These are phyloP conservation scores for Asterochloris sp. DNA, from an alignment of 139 green algal species.

Conservation along the genomic window DNA sequence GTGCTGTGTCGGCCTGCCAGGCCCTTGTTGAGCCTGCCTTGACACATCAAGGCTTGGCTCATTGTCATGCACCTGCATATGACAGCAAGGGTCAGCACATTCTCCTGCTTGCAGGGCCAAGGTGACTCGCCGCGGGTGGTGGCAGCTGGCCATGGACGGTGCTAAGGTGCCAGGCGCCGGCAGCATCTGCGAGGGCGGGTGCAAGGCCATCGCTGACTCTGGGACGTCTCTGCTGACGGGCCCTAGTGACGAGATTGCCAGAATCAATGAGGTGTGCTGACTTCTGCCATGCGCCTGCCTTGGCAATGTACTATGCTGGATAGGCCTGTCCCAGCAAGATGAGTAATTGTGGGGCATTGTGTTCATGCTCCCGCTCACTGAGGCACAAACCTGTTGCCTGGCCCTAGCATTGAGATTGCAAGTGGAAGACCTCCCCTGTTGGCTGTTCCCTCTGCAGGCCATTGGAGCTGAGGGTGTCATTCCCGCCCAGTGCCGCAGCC, in stretches of 20 bases:
- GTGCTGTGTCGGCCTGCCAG: too few relatives aligned
- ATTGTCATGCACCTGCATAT: too few relatives aligned
- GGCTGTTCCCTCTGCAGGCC: constrained; percentile 25
- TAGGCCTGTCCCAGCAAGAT: not conserved
- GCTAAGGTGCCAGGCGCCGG: constrained; percentile 43
- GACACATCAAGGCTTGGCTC: not conserved
- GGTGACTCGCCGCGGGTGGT: constrained; percentile 89
- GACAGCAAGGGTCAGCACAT: too few relatives aligned
- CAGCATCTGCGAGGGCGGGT: constrained; percentile 59
- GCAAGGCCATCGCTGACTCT: constrained; percentile 90
- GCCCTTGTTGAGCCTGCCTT: not conserved
- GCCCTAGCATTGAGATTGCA: not conserved
- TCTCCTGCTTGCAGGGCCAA: constrained; percentile 45
- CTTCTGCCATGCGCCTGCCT: not conserved
- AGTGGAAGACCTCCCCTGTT: not conserved
- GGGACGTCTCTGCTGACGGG: constrained; percentile 85
- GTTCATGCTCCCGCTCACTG: not conserved
- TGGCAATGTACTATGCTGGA: not conserved
- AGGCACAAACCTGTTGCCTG: not conserved
- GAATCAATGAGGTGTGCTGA: constrained; percentile 66
- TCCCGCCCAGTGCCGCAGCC: constrained; percentile 42
- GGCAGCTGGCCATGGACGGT: constrained; percentile 90
- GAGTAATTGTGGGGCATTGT: not conserved
- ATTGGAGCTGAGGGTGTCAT: constrained; percentile 60
- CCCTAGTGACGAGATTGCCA: constrained; percentile 61